Evolutionary conservation across 176 grass and related monocot species (phyloP), one percentile per base, ranked within the genome.

Genomic region (Poa annua): DNA sequence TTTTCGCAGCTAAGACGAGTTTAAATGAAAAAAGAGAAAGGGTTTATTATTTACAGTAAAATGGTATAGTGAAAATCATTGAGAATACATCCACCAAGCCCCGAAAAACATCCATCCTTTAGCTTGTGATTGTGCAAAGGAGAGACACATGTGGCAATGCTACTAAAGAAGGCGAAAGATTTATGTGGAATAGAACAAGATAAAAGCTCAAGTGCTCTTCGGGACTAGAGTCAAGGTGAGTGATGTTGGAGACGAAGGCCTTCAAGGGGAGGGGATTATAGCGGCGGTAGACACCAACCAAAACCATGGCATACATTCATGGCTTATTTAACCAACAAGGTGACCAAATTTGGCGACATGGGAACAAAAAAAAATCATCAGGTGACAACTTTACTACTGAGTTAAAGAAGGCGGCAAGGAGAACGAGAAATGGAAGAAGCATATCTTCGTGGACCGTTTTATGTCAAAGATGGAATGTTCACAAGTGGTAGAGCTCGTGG

Each of bases 231-330:
- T 24, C n/a, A 73, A 19, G 16, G 26, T 21, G 80, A 29, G 7
- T 11, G 63, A 26, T 84, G 74, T 2, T 61, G 79, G 16, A 51
- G 25, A 52, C 24, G 65, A 74, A 29, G 45, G 63, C 6, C 7
- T 35, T 14, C 51, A 29, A 7, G 12, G 42, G 16, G 8, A 33
- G 20, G 9, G 39, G 69, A 71, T 89, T 89, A 81, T 85, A 85
- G 57, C 33, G 73, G 16, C 17, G 22, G 33, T 55, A 42, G 67
- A 47, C 44, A 47, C 11, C 22, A 2, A 48, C 6, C 15, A 50
- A 50, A 50, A 19, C 12, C 42, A 10, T 29, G 3, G 2, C 14
- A 16, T 34, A 25, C 42, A 29, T 9, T 26, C 22, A 9, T 48
- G 12, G 3, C 32, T 3, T 34, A 10, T 16, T 66, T 15, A 8